Percentiles rank a stretch among this genome's conserved stretches.
These are phyloP conservation scores for Tillandsia fasciculata DNA, from an alignment of 176 grass and related monocot genomes.

Conservation along the genomic window DNA sequence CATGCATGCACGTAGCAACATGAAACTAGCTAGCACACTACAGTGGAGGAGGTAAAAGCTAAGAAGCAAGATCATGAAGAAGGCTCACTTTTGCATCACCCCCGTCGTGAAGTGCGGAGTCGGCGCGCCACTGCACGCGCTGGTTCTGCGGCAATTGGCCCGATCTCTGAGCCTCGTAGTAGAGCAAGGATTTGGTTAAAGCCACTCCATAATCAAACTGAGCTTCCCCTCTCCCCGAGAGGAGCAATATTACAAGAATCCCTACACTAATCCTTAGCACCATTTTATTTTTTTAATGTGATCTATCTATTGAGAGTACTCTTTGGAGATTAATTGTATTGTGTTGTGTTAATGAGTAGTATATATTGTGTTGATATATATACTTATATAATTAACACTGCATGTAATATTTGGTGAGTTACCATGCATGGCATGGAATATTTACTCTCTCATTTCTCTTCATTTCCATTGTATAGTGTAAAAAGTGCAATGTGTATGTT, in stretches of 20 bases:
- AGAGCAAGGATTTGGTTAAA: conserved; percentile 56
- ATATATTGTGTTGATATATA: too few relatives aligned
- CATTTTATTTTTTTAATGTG: conserved; percentile 7
- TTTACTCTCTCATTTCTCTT: too few relatives aligned
- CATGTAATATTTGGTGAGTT: too few relatives aligned
- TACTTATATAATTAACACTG: too few relatives aligned
- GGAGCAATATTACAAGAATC: neutral
- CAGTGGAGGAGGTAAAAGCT: neutral
- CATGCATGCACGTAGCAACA: neutral
- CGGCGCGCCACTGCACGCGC: conserved; percentile 53
- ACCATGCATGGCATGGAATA: too few relatives aligned
- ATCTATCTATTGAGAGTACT: too few relatives aligned
- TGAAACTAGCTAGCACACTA: neutral
- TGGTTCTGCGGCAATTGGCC: conserved; percentile 44
- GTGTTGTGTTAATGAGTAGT: too few relatives aligned
- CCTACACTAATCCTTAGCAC: conserved; percentile 14
- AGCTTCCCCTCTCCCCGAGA: conserved; percentile 6
- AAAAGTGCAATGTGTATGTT: too few relatives aligned
- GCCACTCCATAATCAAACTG: conserved; percentile 36
- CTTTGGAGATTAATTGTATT: too few relatives aligned
- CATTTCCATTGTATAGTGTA: too few relatives aligned
- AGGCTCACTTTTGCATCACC: conserved; percentile 36
- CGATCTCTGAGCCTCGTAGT: conserved; percentile 70
- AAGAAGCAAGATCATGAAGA: neutral
- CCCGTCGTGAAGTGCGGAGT: conserved; percentile 57